These are phyloP conservation scores for Cucurbitaria berberidis DNA, from an alignment of 2,329 filamentous ascomycete genomes.

Conservation along the genomic window DNA sequence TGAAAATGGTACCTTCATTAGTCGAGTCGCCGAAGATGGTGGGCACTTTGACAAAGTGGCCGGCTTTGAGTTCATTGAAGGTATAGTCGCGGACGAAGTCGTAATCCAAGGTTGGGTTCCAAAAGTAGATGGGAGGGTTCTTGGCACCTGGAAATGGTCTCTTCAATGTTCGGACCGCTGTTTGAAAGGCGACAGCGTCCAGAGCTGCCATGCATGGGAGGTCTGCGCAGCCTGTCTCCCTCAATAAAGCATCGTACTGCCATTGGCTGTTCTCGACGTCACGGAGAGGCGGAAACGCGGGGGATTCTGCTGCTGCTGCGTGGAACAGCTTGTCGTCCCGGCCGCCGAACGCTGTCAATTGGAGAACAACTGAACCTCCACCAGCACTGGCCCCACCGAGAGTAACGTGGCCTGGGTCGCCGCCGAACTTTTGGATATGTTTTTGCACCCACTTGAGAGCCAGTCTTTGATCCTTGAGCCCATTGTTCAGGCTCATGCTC, in stretches of 20 bases:
- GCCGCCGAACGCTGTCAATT: conserved; percentile 47
- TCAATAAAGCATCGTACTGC: conserved; percentile 49
- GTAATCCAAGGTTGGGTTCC: conserved; percentile 52
- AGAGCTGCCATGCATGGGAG: conserved; percentile 49
- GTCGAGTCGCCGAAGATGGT: conserved; percentile 55
- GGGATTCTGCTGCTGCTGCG: conserved; percentile 42
- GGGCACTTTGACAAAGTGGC: conserved; percentile 50
- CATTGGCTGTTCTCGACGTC: conserved; percentile 49
- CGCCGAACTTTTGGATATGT: conserved; percentile 49
- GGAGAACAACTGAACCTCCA: conserved; percentile 47
- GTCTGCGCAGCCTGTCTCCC: conserved; percentile 44
- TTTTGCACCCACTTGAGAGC: conserved; percentile 46
- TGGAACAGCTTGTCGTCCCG: conserved; percentile 46
- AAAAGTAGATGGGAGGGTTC: conserved; percentile 48
- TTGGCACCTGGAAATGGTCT: conserved; percentile 48
- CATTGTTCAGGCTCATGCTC: conserved; percentile 45
- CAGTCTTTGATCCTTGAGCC: conserved; percentile 47
- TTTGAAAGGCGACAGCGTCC: conserved; percentile 48
- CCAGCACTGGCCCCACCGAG: conserved; percentile 50
- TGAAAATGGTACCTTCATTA: conserved; percentile 52
- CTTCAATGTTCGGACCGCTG: conserved; percentile 42
- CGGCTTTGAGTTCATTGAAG: conserved; percentile 44
- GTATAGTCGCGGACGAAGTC: conserved; percentile 51
- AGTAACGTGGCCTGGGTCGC: conserved; percentile 48
- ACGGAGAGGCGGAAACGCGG: conserved; percentile 49